Percentiles rank a stretch among this genome's conserved stretches.
phyloP scores from a whole-genome alignment of 2,329 filamentous ascomycete genomes.

The Verticillium alfalfae region DNA sequence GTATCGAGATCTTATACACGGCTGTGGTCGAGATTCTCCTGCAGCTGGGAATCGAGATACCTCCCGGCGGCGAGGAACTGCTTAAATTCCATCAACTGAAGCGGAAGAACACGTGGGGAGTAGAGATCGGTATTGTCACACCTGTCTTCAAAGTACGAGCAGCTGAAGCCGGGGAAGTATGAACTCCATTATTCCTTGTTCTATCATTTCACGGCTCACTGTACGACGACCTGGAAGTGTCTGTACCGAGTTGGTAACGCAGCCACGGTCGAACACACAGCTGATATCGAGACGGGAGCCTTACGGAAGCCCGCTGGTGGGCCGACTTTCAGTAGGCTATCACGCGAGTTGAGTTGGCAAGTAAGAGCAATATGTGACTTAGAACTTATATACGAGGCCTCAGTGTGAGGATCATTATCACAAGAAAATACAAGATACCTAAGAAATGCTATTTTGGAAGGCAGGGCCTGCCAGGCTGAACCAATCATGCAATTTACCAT shows the following conservation, averaged over 20 bases:
- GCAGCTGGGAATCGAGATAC: slow-evolving; percentile 30
- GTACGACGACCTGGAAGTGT: not conserved
- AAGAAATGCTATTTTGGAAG: not conserved
- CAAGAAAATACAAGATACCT: not conserved
- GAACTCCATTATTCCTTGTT: not conserved
- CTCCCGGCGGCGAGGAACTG: slow-evolving; percentile 21
- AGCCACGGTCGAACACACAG: too few relatives aligned
- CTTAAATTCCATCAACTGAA: slow-evolving; percentile 23
- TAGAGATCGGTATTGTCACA: slow-evolving; percentile 24
- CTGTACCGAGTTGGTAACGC: too few relatives aligned
- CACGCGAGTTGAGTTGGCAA: too few relatives aligned
- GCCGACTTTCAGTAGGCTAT: not conserved
- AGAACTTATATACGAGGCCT: not conserved
- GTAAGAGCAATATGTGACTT: not conserved
- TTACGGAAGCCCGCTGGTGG: too few relatives aligned
- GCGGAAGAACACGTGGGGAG: slow-evolving; percentile 29
- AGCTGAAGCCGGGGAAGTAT: not conserved
- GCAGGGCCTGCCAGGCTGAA: not conserved
- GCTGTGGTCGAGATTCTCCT: slow-evolving; percentile 36
- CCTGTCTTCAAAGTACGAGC: slow-evolving; percentile 6
- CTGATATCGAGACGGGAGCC: too few relatives aligned
- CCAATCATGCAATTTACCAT: not conserved
- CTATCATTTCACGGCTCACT: not conserved
- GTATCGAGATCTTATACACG: slow-evolving; percentile 33
- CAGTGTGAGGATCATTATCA: not conserved